These are phyloP conservation scores for Xylaria sp. DNA, from an alignment of 2,329 filamentous ascomycete genomes.

Conservation along the genomic window DNA sequence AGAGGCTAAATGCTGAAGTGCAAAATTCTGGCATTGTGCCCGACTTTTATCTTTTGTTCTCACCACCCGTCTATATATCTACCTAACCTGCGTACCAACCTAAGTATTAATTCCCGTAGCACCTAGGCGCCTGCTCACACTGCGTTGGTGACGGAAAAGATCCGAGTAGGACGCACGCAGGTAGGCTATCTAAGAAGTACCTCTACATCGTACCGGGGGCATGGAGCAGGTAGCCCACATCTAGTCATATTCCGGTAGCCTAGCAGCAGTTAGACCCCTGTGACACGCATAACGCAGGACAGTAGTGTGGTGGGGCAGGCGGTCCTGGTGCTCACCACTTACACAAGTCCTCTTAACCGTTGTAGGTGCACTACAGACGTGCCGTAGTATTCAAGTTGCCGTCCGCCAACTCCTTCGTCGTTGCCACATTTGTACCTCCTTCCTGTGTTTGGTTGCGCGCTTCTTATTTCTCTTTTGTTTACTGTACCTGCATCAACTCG, in stretches of 20 bases:
- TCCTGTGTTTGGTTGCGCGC: constrained; percentile 21
- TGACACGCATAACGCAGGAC: constrained; percentile 38
- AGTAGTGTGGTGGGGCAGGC: constrained; percentile 36
- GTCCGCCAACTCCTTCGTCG: constrained; percentile 22
- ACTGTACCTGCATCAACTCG: constrained; percentile 22
- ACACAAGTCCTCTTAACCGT: not conserved
- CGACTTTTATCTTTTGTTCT: not conserved
- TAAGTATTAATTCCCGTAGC: not conserved
- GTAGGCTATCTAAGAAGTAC: not conserved
- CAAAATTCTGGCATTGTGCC: not conserved
- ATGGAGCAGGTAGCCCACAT: constrained; percentile 19
- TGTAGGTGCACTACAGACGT: constrained; percentile 1
- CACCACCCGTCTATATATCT: no score
- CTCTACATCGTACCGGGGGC: constrained; percentile 3
- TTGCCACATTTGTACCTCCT: constrained; percentile 15
- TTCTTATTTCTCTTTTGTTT: constrained; percentile 23
- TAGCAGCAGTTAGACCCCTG: constrained; percentile 35
- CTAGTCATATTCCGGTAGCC: constrained; percentile 18
- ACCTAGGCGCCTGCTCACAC: not conserved
- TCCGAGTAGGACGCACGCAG: no score
- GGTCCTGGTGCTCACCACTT: constrained; percentile 33
- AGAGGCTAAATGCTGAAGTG: not conserved
- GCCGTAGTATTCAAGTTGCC: constrained; percentile 23
- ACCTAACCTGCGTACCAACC: not conserved
- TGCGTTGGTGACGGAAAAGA: not conserved